Base-by-base conservation (phyloP, 768 basidiomycete species). In the Austroboletus festivus region DNA sequence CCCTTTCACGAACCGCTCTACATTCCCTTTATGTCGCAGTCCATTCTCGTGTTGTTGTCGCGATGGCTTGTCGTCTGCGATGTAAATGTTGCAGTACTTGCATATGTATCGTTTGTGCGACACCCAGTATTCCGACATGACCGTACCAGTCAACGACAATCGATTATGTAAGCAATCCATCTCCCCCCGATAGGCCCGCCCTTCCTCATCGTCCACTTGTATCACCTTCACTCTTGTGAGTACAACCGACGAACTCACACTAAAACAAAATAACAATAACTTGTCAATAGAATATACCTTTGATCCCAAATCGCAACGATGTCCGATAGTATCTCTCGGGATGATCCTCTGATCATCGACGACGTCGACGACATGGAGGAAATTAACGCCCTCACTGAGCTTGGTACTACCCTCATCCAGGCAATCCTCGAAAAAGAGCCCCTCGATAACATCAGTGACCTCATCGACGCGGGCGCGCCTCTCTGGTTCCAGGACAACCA, bases 21-120 rank as follows among this genome's bases (percentile, higher is more conserved):
- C 82, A 65, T 89, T 96, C 38, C 95, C 96, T 62, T 94, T 87
- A 73, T 99, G 96, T 26, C 89, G 81, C 38, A 97, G 71, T 35
- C 96, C 96, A 54, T 81, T 89, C 69, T 98, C 96, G 63, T 99
- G 96, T 46, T 91, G 91, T 55, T 81, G 76, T 44, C 89, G 79
- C 1, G 95, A 97, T 51, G 96, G 88, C 10, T 76, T 91, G 75
- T 99, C 95, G 71, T 99, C 96, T 44, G 93, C 81, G 52, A 99
- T 97, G 73, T 86, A 97, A 54, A 92, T 93, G 43, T 93, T 89
- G 73, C 96, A 98, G 74, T 97, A 97, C 65, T 93, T 93, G 83
- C 93, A 96, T 64, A 81, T 88, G 70, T 94, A 95, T 58, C 83
- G 86, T 70, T 93, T 93, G 66, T 89, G 83, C 21, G 90, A 90